Conservation (phyloP, 306 rosid genomes). For the Trichosanthes truncata region DNA sequence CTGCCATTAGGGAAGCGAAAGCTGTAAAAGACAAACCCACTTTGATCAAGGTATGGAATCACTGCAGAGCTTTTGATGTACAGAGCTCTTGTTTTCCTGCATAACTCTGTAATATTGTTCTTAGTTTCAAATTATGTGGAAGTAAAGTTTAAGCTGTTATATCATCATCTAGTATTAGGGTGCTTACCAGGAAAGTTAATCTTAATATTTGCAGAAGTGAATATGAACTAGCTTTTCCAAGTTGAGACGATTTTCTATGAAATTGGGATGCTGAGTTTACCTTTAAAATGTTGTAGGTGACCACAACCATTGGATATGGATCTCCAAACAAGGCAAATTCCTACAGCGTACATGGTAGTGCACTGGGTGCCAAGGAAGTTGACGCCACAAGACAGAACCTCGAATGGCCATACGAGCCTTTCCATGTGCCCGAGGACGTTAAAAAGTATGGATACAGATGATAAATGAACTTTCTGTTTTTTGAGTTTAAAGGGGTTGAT, state of each 20-base stretch:
- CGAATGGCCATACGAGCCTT: constrained; percentile 90
- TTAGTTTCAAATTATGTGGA: background rate
- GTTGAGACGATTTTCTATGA: background rate
- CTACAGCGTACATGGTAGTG: constrained; percentile 95
- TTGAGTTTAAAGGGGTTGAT: background rate
- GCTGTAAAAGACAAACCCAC: constrained; percentile 85
- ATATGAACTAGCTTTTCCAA: background rate
- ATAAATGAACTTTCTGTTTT: background rate
- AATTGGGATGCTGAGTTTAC: background rate
- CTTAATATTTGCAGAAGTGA: background rate
- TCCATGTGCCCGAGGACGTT: constrained; percentile 95
- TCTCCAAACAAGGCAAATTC: constrained; percentile 98
- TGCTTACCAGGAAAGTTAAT: background rate
- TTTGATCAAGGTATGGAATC: constrained; percentile 63
- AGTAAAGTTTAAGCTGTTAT: constrained; percentile 2
- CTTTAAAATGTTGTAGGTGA: constrained; percentile 36
- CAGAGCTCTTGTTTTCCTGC: background rate
- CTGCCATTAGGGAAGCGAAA: constrained; percentile 93
- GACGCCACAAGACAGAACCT: constrained; percentile 92
- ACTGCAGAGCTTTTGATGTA: background rate
- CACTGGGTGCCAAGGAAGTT: constrained; percentile 94
- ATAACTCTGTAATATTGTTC: background rate
- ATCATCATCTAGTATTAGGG: background rate
- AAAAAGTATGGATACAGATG: constrained; percentile 43
- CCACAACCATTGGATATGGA: constrained; percentile 95